Evolutionary conservation across 768 basidiomycete genomes (phyloP).

Genomic region (Hysterangium stoloniferum): DNA sequence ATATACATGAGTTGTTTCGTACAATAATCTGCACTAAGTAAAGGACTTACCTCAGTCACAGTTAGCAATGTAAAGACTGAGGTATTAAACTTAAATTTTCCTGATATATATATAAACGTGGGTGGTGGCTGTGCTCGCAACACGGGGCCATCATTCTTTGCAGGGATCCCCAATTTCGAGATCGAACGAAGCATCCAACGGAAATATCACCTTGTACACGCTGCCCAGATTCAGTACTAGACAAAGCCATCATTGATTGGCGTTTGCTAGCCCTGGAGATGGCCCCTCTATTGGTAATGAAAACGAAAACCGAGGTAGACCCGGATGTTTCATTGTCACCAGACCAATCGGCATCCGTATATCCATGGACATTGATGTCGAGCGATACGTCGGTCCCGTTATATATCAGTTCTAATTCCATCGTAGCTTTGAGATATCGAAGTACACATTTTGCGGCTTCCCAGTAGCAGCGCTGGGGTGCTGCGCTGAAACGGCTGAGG

Average conservation of each 20-base stretch:
- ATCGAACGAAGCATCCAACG: constrained; percentile 20
- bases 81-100: too few species aligned
- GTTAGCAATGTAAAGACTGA: too few species aligned
- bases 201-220: too few species aligned
- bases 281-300: constrained; percentile 15
- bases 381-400: constrained; percentile 11
- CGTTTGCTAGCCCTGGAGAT: constrained; percentile 20
- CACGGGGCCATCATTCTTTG: too few species aligned
- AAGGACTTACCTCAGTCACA: too few species aligned
- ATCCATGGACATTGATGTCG: constrained; percentile 27
- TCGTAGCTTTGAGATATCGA: neutral
- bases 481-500: constrained; percentile 5
- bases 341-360: too few species aligned
- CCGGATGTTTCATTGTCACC: constrained; percentile 19
- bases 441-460: constrained; percentile 11
- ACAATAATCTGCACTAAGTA: too few species aligned
- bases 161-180: constrained; percentile 17
- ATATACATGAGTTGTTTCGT: too few species aligned
- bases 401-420: constrained; percentile 7
- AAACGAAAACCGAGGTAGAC: constrained; percentile 28
- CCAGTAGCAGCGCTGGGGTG: constrained; percentile 14
- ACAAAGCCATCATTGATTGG: constrained; percentile 20
- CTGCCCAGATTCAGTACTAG: constrained; percentile 21
- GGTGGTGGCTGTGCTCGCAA: too few species aligned
- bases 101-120: too few species aligned